Percentiles rank a stretch among this genome's conserved stretches.
These are phyloP conservation scores for Zygnema cylindricum DNA, from an alignment of 139 green algal genomes.

Conservation along the genomic window DNA sequence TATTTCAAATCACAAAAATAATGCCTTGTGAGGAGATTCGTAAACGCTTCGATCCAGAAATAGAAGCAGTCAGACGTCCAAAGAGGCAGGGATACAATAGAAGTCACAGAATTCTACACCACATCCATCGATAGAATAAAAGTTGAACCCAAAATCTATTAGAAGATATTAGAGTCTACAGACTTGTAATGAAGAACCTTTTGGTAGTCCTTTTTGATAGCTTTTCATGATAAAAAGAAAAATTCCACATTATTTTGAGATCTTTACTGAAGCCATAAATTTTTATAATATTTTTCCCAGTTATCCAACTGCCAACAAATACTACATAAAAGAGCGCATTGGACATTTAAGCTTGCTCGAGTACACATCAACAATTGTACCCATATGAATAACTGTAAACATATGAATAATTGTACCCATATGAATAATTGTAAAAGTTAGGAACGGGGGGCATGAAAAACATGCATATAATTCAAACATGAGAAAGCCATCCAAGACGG, in stretches of 20 bases:
- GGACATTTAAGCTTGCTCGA: neutral
- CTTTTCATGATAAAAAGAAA: neutral
- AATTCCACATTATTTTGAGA: neutral
- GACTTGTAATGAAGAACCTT: too few relatives aligned
- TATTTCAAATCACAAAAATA: too few relatives aligned
- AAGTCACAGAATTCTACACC: too few relatives aligned
- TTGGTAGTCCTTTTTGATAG: too few relatives aligned
- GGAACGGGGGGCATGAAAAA: neutral
- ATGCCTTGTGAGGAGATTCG: too few relatives aligned
- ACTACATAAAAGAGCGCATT: neutral
- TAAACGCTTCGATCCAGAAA: too few relatives aligned
- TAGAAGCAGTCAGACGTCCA: too few relatives aligned
- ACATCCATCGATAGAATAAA: too few relatives aligned
- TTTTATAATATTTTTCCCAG: neutral
- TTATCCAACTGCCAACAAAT: neutral
- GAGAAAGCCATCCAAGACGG: neutral
- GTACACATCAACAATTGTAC: neutral
- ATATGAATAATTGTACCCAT: conserved; percentile 11
- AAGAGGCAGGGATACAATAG: too few relatives aligned
- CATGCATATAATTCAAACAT: conserved; percentile 1
- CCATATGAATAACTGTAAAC: neutral
- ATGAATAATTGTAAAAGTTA: neutral
- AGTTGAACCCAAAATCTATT: too few relatives aligned
- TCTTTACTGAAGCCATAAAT: neutral
- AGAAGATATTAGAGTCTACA: too few relatives aligned